Conservation (phyloP, 2,329 filamentous ascomycete genomes). For the Neofusicoccum ribis region DNA sequence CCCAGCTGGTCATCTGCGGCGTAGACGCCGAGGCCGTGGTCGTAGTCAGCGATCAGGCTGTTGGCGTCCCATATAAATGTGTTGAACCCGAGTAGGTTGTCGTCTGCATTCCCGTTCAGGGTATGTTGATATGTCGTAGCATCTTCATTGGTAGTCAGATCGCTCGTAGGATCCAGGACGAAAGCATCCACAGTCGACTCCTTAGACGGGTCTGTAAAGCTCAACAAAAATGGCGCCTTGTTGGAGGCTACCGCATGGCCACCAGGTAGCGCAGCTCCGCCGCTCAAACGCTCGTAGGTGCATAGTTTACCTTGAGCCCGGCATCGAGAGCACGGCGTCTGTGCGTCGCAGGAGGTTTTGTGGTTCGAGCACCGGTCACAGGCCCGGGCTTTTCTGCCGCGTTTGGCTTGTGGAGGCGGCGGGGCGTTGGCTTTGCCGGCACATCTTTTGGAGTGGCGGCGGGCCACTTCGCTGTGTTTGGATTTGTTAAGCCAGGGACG, state of each 20-base stretch:
- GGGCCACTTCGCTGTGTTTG: slow-evolving; percentile 18
- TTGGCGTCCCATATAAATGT: not conserved
- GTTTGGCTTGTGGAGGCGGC: slow-evolving; percentile 13
- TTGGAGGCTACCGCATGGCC: not conserved
- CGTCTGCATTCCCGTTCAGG: not conserved
- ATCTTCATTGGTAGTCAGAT: not conserved
- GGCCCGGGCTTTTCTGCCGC: slow-evolving; percentile 16
- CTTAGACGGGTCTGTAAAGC: slow-evolving; percentile 13
- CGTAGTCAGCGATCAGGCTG: not conserved
- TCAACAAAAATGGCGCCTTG: slow-evolving; percentile 13
- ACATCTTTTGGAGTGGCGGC: slow-evolving; percentile 16
- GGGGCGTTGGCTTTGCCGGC: slow-evolving; percentile 3
- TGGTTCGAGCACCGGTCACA: slow-evolving; percentile 20
- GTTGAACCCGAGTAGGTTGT: not conserved
- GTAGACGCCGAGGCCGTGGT: not conserved
- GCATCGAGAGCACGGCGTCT: slow-evolving; percentile 19
- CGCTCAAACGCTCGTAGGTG: slow-evolving; percentile 4
- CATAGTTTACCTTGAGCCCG: slow-evolving; percentile 3
- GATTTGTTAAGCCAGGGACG: not conserved
- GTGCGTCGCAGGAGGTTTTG: slow-evolving; percentile 19
- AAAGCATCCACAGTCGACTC: not conserved
- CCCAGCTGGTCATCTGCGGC: not conserved
- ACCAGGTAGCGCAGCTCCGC: not conserved
- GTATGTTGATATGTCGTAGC: not conserved
- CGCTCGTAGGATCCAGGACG: not conserved